phyloP scores from a whole-genome alignment of 257 asterid species.

The Solanum acaule region DNA sequence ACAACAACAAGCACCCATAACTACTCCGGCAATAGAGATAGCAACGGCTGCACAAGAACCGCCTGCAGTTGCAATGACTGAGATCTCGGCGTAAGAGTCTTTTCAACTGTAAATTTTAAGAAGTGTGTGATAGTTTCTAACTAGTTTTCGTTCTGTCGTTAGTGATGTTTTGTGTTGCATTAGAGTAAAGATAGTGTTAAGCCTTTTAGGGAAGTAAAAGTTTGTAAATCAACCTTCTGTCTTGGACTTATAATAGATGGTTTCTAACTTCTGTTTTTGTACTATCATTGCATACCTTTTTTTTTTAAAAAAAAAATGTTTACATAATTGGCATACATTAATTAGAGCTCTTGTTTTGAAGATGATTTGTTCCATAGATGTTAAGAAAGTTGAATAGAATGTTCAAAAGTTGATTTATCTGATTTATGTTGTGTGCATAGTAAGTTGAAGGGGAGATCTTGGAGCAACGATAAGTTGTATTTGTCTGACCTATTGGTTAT shows the following conservation, averaged over 20 bases:
- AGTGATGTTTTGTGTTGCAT: neutral
- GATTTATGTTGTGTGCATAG: neutral
- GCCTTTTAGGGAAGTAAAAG: neutral
- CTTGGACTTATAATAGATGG: neutral
- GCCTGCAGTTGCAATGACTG: constrained; percentile 16
- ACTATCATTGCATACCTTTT: neutral
- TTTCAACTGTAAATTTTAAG: constrained; percentile 19
- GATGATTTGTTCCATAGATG: neutral
- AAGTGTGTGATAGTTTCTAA: constrained; percentile 20
- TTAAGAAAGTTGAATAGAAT: neutral
- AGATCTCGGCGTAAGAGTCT: constrained; percentile 6
- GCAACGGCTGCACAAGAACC: neutral
- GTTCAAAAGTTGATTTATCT: neutral
- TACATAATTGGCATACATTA: neutral
- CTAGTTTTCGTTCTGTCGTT: neutral
- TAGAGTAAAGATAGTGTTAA: neutral
- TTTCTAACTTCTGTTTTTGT: neutral
- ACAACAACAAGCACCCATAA: constrained; percentile 7
- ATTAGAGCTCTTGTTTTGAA: neutral
- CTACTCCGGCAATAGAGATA: constrained; percentile 7
- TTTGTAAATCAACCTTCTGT: neutral
- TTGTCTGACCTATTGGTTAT: neutral
- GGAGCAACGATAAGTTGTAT: neutral
- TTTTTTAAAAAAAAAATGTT: neutral
- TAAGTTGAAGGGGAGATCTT: neutral